Percentiles rank a stretch among this genome's conserved stretches.
Evolutionary conservation across 1,284 basidiomycete genomes (phyloP).

Genomic region (Ceratobasidium sp.): DNA sequence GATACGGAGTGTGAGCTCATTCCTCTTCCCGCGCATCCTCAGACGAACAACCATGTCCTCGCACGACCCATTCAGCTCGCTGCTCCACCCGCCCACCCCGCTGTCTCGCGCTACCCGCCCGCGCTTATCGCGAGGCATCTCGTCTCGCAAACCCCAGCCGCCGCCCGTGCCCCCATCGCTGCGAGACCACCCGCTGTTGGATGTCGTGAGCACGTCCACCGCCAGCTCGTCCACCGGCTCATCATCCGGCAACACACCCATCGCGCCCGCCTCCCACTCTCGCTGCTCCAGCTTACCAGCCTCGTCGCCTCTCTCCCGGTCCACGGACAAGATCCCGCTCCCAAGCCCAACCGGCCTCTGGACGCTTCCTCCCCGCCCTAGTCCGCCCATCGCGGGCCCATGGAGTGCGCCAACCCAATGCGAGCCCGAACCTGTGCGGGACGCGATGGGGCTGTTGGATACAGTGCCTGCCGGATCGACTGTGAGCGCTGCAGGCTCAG

Average conservation of each 20-base stretch:
- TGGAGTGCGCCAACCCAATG: constrained; percentile 10
- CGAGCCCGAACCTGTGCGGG: constrained; percentile 8
- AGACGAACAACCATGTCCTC: constrained; percentile 4
- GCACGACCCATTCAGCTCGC: constrained; percentile 7
- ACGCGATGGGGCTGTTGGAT: constrained; percentile 34
- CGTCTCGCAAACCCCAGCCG: constrained; percentile 15
- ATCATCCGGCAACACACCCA: constrained; percentile 4
- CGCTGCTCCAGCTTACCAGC: constrained; percentile 34
- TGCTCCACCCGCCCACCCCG: constrained; percentile 9
- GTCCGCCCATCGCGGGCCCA: constrained; percentile 33
- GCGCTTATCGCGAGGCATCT: constrained; percentile 39
- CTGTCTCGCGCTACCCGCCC: constrained; percentile 23
- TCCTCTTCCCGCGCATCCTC: not conserved
- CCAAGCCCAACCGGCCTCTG: constrained; percentile 40
- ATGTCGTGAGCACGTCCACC: constrained; percentile 24
- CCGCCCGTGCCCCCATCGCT: constrained; percentile 40
- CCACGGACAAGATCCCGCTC: constrained; percentile 27
- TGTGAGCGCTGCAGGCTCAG: constrained; percentile 16
- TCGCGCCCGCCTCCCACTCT: not conserved
- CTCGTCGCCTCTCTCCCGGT: constrained; percentile 9
- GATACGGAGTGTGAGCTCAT: constrained; percentile 32
- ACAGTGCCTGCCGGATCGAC: constrained; percentile 38
- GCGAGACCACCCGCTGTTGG: constrained; percentile 30
- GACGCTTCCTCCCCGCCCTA: constrained; percentile 26
- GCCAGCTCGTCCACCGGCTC: not conserved